Base-by-base conservation (phyloP, 73 alveolate species). In the Blepharisma japonicum region DNA sequence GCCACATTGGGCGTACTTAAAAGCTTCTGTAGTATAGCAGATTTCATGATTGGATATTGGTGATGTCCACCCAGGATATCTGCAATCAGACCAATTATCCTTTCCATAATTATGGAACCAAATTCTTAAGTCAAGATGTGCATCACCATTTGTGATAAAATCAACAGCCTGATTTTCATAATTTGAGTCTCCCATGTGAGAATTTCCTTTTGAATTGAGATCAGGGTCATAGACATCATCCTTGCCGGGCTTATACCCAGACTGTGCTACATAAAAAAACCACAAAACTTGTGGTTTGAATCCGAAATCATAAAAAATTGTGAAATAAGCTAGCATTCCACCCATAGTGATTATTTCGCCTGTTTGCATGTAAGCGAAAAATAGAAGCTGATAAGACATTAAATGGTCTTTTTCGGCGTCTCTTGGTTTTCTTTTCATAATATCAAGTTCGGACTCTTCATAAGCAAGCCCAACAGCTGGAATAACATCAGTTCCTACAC, bases 381-480 rank as follows among this genome's bases (percentile, higher is more conserved):
- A 78, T 45, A 93, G 86, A 66, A 93, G 68, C 77, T 89, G 87
- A 8, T 86, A 72, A 1, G 96, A 81, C 55, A 93, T 93, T 18
- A 94, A 81, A 79, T 91, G 95, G 53, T 94, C 99, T 45, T 83
- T 80, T 87, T 93, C 89, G 61, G 90, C 85, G 77, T 91, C 93
- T 55, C 99, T 81, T 14, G 99, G 99, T 71, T 81, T 87, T 79
- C 96, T 83, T 32, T 91, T 88, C 93, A 95, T 88, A 68, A 95
- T 93, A 70, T 95, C 99, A 27, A 88, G 76, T 68, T 95, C 99
- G 9, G 97, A 92, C 9, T 88, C 86, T 76, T 94, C 99, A 91
- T 94, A 93, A 54, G 99, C 97, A 68, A 93, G 87, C 48, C 95
- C 88, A 54, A 94, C 86, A 72, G 96, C 96, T 7, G 99, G 99